Conservation (phyloP, 108 stramenopile species). For the Licmophora abbreviata region DNA sequence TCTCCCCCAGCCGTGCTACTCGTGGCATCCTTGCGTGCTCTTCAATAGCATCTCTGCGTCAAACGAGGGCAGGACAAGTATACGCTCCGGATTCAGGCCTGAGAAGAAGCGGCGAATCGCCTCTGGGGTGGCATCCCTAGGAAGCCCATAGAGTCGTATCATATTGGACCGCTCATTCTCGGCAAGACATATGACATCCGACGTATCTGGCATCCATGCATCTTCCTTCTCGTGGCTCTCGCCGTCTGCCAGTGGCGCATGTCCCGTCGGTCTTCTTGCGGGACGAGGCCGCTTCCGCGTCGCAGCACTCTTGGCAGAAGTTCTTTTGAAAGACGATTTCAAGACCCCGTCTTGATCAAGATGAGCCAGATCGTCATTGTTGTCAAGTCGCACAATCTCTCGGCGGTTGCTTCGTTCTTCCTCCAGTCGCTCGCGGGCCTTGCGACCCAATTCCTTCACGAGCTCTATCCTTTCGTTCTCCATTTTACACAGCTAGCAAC, state of each 20-base stretch:
- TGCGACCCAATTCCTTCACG: conserved; percentile 52
- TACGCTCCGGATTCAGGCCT: conserved; percentile 45
- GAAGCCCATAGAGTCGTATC: conserved; percentile 65
- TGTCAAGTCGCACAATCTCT: conserved; percentile 45
- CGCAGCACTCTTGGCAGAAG: not conserved
- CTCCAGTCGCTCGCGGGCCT: conserved; percentile 44
- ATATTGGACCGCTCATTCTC: conserved; percentile 44
- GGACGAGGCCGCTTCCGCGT: conserved; percentile 7
- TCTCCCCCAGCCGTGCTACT: too few species aligned
- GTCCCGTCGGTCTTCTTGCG: too few species aligned
- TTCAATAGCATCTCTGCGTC: conserved; percentile 15
- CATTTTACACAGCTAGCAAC: too few species aligned
- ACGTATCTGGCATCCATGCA: conserved; percentile 37
- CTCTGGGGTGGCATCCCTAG: conserved; percentile 34
- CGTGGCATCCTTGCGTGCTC: too few species aligned
- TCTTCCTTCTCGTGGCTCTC: conserved; percentile 15
- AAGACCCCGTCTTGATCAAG: not conserved
- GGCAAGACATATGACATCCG: conserved; percentile 15
- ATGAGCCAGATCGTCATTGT: not conserved
- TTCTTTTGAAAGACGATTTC: not conserved
- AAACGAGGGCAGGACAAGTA: conserved; percentile 45
- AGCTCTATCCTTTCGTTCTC: too few species aligned
- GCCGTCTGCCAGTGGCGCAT: not conserved
- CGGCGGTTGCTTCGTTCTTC: conserved; percentile 55
- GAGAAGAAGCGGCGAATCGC: conserved; percentile 58